phyloP scores from a whole-genome alignment of 352 stramenopile genomes.

The Phytopythium helicoides region DNA sequence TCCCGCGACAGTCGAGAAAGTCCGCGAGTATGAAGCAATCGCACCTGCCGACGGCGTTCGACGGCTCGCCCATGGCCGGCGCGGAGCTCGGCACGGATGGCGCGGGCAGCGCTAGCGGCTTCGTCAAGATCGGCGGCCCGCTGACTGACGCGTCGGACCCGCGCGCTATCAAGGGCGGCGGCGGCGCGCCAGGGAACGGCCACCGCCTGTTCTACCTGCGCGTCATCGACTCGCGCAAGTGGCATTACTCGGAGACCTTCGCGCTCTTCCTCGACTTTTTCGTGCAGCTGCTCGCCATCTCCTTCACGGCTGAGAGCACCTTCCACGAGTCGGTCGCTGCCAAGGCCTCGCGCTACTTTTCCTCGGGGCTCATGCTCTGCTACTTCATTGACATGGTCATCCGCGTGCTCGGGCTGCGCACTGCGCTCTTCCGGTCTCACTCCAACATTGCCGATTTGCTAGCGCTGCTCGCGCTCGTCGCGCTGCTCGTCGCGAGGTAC shows the following conservation, averaged over 20 bases:
- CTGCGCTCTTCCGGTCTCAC: constrained; percentile 75
- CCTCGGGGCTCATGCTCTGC: constrained; percentile 67
- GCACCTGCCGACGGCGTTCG: constrained; percentile 7
- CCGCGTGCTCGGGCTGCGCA: constrained; percentile 64
- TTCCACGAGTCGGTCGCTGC: constrained; percentile 66
- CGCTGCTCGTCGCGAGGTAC: constrained; percentile 46
- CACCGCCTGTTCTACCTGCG: constrained; percentile 80
- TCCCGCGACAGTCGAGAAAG: too few relatives aligned
- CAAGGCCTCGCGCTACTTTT: constrained; percentile 73
- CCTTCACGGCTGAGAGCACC: constrained; percentile 60
- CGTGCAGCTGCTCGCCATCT: constrained; percentile 76
- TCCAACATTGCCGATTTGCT: constrained; percentile 82
- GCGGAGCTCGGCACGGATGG: constrained; percentile 9
- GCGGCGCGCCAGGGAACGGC: constrained; percentile 28
- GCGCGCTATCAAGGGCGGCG: constrained; percentile 55
- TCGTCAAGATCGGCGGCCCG: constrained; percentile 80
- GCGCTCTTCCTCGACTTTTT: constrained; percentile 87
- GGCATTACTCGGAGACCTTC: constrained; percentile 86
- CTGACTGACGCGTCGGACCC: constrained; percentile 70
- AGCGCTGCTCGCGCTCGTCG: constrained; percentile 67
- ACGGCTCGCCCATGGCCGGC: constrained; percentile 19
- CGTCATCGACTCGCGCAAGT: constrained; percentile 86
- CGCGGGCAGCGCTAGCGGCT: constrained; percentile 28
- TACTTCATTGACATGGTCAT: constrained; percentile 87
- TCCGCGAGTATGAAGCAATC: not conserved